Percentiles rank a stretch among this genome's conserved stretches.
These are phyloP conservation scores for Rhodosorus marinus DNA, from an alignment of 23 red algal species.

Conservation along the genomic window DNA sequence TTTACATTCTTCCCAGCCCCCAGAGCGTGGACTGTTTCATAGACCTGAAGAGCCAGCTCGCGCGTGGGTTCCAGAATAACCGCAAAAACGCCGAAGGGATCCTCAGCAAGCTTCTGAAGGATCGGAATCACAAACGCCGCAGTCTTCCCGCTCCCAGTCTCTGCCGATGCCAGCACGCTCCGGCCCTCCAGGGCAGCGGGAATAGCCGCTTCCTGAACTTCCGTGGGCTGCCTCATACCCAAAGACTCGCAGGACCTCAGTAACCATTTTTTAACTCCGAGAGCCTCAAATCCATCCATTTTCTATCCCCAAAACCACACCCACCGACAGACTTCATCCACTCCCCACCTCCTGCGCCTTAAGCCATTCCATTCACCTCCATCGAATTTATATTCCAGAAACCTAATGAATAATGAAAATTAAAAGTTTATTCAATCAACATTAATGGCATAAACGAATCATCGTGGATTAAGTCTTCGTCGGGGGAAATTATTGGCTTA, in stretches of 20 bases:
- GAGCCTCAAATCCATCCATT: too few relatives aligned
- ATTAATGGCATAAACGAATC: too few relatives aligned
- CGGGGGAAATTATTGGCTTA: too few relatives aligned
- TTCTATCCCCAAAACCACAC: too few relatives aligned
- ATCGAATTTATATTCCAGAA: too few relatives aligned
- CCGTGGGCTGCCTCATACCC: conserved; percentile 80
- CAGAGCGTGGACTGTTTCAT: conserved; percentile 74
- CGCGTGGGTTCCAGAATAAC: conserved; percentile 72
- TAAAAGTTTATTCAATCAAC: too few relatives aligned
- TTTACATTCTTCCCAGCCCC: conserved; percentile 35
- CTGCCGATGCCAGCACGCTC: conserved; percentile 75
- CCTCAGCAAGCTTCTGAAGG: conserved; percentile 73
- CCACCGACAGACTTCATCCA: too few relatives aligned
- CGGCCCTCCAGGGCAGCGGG: conserved; percentile 74
- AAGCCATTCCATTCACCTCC: too few relatives aligned
- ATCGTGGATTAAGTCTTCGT: too few relatives aligned
- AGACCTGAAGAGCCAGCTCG: conserved; percentile 88
- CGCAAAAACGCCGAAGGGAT: conserved; percentile 32
- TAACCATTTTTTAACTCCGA: conserved; percentile 70
- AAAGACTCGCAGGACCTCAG: conserved; percentile 79
- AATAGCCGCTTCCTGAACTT: conserved; percentile 86
- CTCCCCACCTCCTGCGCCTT: too few relatives aligned
- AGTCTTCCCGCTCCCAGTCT: conserved; percentile 94
- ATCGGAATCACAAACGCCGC: conserved; percentile 77
- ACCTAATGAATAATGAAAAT: too few relatives aligned